These are phyloP conservation scores for Trichophyton simii DNA, from an alignment of 2,329 filamentous ascomycete species.

Conservation along the genomic window DNA sequence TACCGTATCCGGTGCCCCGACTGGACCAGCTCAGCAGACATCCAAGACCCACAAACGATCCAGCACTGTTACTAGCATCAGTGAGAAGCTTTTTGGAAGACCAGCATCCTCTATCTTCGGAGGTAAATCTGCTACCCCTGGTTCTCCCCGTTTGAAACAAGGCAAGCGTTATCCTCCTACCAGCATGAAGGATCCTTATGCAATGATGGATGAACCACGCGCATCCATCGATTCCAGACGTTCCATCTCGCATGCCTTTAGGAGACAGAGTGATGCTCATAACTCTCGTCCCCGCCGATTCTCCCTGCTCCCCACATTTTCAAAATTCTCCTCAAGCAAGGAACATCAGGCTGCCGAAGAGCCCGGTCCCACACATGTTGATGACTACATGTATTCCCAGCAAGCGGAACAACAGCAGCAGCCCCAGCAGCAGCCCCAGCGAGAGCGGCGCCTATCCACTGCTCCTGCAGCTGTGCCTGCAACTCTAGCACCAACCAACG, in stretches of 20 bases:
- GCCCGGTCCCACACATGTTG: conserved; percentile 26
- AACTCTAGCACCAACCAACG: conserved; percentile 12
- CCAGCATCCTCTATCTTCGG: conserved; percentile 66
- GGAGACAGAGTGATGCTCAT: conserved; percentile 58
- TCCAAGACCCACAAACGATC: conserved; percentile 51
- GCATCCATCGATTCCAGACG: conserved; percentile 56
- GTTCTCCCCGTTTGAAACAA: conserved; percentile 33
- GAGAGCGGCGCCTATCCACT: conserved; percentile 25
- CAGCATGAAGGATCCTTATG: conserved; percentile 57
- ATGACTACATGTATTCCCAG: conserved; percentile 16
- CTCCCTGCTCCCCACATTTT: conserved; percentile 56
- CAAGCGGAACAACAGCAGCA: conserved; percentile 6
- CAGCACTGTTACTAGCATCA: conserved; percentile 66
- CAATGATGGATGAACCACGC: conserved; percentile 46
- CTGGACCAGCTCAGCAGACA: conserved; percentile 38
- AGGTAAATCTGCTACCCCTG: conserved; percentile 31
- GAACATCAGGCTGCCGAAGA: conserved; percentile 36
- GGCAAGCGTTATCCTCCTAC: conserved; percentile 71
- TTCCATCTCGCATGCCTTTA: conserved; percentile 58
- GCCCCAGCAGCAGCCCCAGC: background rate
- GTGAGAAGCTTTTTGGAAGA: conserved; percentile 73
- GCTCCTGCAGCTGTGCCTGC: conserved; percentile 18
- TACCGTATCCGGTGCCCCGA: conserved; percentile 44
- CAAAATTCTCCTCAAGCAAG: conserved; percentile 38
- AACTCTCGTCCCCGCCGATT: conserved; percentile 52